Conservation (phyloP, 1,284 basidiomycete species). For the Moniliella sp. region DNA sequence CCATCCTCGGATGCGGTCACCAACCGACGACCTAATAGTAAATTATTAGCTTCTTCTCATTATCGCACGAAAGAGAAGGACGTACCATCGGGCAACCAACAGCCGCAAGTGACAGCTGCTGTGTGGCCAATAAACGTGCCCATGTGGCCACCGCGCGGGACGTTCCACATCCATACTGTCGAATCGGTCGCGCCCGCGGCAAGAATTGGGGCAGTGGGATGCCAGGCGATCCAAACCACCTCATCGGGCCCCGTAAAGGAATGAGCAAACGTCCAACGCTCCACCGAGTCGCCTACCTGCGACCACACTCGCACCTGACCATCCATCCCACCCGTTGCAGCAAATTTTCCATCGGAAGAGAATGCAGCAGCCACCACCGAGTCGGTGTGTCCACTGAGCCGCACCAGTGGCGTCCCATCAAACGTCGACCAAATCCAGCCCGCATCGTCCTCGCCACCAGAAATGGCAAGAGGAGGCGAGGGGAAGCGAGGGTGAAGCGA, state of each 20-base stretch:
- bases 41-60: too few relatives aligned
- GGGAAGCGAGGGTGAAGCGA: constrained; percentile 53
- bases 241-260: constrained; percentile 85
- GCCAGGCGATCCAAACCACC: constrained; percentile 84
- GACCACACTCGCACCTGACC: constrained; percentile 77
- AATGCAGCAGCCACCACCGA: constrained; percentile 63
- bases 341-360: constrained; percentile 67
- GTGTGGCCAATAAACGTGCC: constrained; percentile 84
- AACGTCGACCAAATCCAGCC: constrained; percentile 83
- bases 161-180: constrained; percentile 98
- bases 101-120: constrained; percentile 60
- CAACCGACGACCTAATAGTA: too few relatives aligned
- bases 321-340: constrained; percentile 92
- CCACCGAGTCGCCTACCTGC: constrained; percentile 34
- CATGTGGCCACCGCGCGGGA: constrained; percentile 79
- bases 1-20: constrained; percentile 69
- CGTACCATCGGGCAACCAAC: constrained; percentile 63
- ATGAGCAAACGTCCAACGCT: too few relatives aligned
- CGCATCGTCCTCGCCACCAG: constrained; percentile 82
- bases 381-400: constrained; percentile 73
- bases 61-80: too few relatives aligned
- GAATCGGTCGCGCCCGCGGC: constrained; percentile 79
- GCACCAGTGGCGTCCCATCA: constrained; percentile 56
- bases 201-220: constrained; percentile 72
- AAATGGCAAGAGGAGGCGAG: constrained; percentile 58